A percentile compares a stretch with the other conserved stretches of the same genome.
phyloP scores from a whole-genome alignment of 2,329 filamentous ascomycete species.

The Blastomyces parvus region DNA sequence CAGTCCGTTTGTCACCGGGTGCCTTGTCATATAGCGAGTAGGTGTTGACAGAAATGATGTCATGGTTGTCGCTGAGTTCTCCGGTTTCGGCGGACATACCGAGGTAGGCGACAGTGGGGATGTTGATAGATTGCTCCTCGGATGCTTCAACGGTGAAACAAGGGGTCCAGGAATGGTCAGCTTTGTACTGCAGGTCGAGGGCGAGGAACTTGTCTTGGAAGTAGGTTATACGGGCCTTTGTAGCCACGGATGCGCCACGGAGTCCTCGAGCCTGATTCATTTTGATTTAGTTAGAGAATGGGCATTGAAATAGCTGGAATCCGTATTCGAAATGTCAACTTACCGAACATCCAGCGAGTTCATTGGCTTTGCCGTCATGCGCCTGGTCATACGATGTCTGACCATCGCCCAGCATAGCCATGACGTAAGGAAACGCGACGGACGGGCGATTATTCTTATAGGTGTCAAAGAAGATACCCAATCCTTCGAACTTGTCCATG shows the following conservation, averaged over 20 bases:
- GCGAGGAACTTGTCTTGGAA: slow-evolving; percentile 91
- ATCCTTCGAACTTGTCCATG: slow-evolving; percentile 79
- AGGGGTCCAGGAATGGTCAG: slow-evolving; percentile 72
- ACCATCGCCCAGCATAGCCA: slow-evolving; percentile 96
- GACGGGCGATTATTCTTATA: slow-evolving; percentile 99
- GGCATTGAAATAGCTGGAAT: slow-evolving; percentile 6
- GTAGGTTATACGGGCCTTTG: slow-evolving; percentile 82
- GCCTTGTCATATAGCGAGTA: slow-evolving; percentile 73
- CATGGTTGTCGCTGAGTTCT: slow-evolving; percentile 94
- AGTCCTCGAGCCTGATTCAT: slow-evolving; percentile 62
- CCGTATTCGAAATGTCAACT: slow-evolving; percentile 18
- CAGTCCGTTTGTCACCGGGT: slow-evolving; percentile 22
- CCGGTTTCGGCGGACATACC: slow-evolving; percentile 70
- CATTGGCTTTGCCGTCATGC: slow-evolving; percentile 86
- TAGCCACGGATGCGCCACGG: slow-evolving; percentile 67
- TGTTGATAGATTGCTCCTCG: slow-evolving; percentile 57
- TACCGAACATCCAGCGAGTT: slow-evolving; percentile 85
- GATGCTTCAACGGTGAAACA: slow-evolving; percentile 67
- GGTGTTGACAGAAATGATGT: slow-evolving; percentile 78
- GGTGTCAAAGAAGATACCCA: slow-evolving; percentile 93
- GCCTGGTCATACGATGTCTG: slow-evolving; percentile 82
- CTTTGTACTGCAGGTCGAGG: slow-evolving; percentile 90
- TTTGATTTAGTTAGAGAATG: not conserved
- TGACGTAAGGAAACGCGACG: slow-evolving; percentile 91
- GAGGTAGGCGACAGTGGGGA: slow-evolving; percentile 62